Evolutionary conservation across 2,329 filamentous ascomycete genomes (phyloP).

Genomic region (Nemania sp.): DNA sequence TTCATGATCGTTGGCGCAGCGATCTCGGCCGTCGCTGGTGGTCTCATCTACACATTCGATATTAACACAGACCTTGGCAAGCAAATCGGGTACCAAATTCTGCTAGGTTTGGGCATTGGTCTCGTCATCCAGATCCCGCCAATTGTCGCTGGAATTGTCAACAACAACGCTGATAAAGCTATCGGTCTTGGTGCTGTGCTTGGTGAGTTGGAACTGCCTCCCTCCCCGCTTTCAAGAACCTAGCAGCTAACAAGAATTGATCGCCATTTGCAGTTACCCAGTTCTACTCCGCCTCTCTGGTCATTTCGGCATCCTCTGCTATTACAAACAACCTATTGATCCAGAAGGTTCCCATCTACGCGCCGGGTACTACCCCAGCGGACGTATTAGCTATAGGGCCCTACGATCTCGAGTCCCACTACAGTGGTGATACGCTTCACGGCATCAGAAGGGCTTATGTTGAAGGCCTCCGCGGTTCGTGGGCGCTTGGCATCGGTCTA

Average conservation of each 20-base stretch:
- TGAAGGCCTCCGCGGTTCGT: slow-evolving; percentile 28
- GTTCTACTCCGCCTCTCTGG: slow-evolving; percentile 30
- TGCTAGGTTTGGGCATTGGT: slow-evolving; percentile 58
- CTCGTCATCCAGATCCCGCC: slow-evolving; percentile 54
- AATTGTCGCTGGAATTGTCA: slow-evolving; percentile 31
- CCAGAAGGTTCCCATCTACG: slow-evolving; percentile 24
- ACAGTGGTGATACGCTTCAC: slow-evolving; percentile 26
- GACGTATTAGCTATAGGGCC: slow-evolving; percentile 29
- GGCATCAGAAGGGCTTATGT: slow-evolving; percentile 31
- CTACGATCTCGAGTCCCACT: slow-evolving; percentile 22
- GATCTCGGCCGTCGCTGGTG: slow-evolving; percentile 54
- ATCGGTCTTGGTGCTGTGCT: slow-evolving; percentile 25
- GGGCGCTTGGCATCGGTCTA: slow-evolving; percentile 29
- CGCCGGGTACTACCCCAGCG: slow-evolving; percentile 2
- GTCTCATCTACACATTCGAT: slow-evolving; percentile 56
- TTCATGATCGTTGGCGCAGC: slow-evolving; percentile 54
- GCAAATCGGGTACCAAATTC: slow-evolving; percentile 57
- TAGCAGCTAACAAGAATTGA: not conserved
- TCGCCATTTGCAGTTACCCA: slow-evolving; percentile 26
- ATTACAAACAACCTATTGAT: slow-evolving; percentile 35
- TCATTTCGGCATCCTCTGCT: slow-evolving; percentile 24
- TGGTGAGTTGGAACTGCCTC: slow-evolving; percentile 17
- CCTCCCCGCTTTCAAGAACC: not conserved
- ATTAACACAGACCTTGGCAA: slow-evolving; percentile 47
- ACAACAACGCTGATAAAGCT: slow-evolving; percentile 31